Evolutionary conservation across 176 grass and related monocot genomes (phyloP), one percentile per base, ranked within the genome.

Genomic region (Otatea glauca): DNA sequence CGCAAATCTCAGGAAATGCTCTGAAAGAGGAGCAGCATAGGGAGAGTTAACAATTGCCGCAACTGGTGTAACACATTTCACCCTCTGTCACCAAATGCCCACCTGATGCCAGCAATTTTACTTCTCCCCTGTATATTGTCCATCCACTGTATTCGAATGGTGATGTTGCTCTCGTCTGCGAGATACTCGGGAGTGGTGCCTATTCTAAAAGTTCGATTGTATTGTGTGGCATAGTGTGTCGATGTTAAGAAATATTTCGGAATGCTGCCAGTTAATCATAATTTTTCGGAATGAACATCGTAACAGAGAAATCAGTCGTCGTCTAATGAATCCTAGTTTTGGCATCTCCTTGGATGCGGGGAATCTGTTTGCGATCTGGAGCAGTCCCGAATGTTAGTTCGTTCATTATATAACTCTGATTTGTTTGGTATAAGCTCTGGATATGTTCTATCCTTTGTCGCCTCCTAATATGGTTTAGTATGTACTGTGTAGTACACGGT

Each of bases 1-100:
- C 89, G 93, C 81, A 83, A 88, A 85, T 99, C 91, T 60, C 93
- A 96, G 37, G 97, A 99, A 89, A 92, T 96, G 86, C 62, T 99
- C 72, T 99, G 84, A 99, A 83, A 75, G 70, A 76, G 29, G 72
- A 63, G 48, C 78, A 63, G 48, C 78, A 6, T 75, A 7, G 65
- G 89, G 89, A 85, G 75, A 75, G 69, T 90, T 43, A 47, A 75
- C 62, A 23, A 84, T 70, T 62, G 80, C 70, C 80, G 80, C 69
- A 54, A 79, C 6, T 13, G 62, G 82, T 81, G 47, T 38, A 12
- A 27, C 25, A 51, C 39, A 8, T 41, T 24, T 68, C 67, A 78
- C 63, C 10, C 27, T 72, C 69, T 24, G 39, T 11, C 13, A 44
- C 34, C 43, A 16, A 18, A 70, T 70, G 70, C n/a, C 9, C 43